These are phyloP conservation scores for Nakaseomyces delphensis DNA, from an alignment of 1,139 yeast genomes.

Conservation along the genomic window DNA sequence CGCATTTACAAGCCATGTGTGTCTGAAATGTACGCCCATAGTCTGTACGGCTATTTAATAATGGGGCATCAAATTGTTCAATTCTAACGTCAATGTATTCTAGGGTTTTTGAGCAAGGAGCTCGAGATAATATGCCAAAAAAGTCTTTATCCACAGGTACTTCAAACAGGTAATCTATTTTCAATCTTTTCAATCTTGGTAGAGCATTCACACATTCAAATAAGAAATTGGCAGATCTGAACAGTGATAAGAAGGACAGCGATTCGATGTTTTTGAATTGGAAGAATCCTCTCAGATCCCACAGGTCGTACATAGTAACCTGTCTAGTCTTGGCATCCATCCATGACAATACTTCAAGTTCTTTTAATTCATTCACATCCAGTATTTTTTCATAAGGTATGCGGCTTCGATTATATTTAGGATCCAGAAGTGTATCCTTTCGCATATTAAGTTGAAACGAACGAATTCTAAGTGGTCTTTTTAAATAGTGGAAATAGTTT, in stretches of 20 bases:
- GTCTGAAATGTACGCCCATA: slow-evolving; percentile 18
- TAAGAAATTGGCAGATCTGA: slow-evolving; percentile 18
- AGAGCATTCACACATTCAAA: slow-evolving; percentile 14
- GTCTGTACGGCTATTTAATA: slow-evolving; percentile 19
- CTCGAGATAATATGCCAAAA: slow-evolving; percentile 11
- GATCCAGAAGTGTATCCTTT: slow-evolving; percentile 17
- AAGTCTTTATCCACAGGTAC: slow-evolving; percentile 11
- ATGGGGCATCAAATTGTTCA: slow-evolving; percentile 17
- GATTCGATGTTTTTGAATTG: slow-evolving; percentile 18
- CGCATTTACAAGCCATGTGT: slow-evolving; percentile 23
- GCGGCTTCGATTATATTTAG: neutral
- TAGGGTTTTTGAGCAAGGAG: slow-evolving; percentile 16
- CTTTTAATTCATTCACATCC: slow-evolving; percentile 17
- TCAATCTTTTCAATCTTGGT: slow-evolving; percentile 15
- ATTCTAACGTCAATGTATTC: slow-evolving; percentile 23
- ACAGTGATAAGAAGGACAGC: slow-evolving; percentile 20
- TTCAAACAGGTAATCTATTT: slow-evolving; percentile 27
- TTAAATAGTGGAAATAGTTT: slow-evolving; percentile 16
- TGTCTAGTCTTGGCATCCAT: slow-evolving; percentile 18
- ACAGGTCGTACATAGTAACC: slow-evolving; percentile 17
- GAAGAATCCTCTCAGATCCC: slow-evolving; percentile 20
- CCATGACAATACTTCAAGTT: slow-evolving; percentile 27
- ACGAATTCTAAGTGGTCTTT: slow-evolving; percentile 18
- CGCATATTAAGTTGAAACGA: slow-evolving; percentile 24
- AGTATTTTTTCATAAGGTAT: slow-evolving; percentile 20